Conservation (phyloP, 2,329 filamentous ascomycete species). For the Botryotinia convoluta region DNA sequence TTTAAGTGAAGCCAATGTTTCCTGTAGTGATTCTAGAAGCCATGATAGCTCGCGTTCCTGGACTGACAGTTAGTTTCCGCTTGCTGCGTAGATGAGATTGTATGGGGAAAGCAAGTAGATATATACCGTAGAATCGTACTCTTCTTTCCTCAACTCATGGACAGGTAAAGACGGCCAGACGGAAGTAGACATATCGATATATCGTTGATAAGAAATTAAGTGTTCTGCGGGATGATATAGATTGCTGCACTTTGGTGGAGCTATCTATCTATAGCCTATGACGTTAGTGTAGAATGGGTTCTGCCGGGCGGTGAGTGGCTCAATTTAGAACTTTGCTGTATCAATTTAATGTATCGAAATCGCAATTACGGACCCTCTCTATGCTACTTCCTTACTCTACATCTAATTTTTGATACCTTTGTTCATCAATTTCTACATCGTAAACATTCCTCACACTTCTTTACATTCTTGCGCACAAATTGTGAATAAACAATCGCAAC, state of each 20-base stretch:
- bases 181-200: slow-evolving; percentile 27
- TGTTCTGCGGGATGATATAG: neutral
- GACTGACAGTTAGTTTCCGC: neutral
- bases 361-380: neutral
- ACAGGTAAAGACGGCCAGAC: slow-evolving; percentile 36
- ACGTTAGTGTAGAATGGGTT: slow-evolving; percentile 9
- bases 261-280: neutral
- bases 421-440: neutral
- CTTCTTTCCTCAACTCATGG: slow-evolving; percentile 32
- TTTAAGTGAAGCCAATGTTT: slow-evolving; percentile 36
- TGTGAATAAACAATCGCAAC: neutral
- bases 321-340: neutral
- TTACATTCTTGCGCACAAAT: neutral
- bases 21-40: slow-evolving; percentile 39
- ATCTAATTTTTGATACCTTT: neutral
- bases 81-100: neutral
- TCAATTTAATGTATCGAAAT: neutral
- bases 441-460: no score
- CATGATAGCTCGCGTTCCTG: slow-evolving; percentile 39
- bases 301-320: slow-evolving; percentile 16
- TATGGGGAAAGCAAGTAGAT: neutral
- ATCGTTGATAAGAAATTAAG: neutral
- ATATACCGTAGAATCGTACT: slow-evolving; percentile 36
- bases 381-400: neutral
- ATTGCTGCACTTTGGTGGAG: neutral